Evolutionary conservation across 805 yeast species (phyloP).

Genomic region (Yarrowia yakushimensis): DNA sequence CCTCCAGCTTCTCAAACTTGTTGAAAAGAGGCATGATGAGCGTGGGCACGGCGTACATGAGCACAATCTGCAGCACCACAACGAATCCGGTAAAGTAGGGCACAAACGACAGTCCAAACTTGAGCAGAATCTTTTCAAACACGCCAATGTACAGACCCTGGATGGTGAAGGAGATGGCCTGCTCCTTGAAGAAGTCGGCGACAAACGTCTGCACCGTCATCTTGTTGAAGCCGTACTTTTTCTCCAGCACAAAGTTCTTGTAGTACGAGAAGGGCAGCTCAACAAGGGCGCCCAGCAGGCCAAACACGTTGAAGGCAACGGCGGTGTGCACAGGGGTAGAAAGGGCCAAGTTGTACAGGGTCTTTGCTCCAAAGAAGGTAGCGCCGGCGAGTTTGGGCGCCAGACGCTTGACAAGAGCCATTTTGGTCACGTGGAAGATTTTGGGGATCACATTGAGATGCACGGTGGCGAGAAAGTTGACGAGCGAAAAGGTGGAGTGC

Average conservation of each 20-base stretch:
- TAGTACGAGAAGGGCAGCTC: constrained; percentile 71
- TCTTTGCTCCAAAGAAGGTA: constrained; percentile 60
- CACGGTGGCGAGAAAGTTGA: constrained; percentile 56
- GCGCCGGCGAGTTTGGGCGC: constrained; percentile 44
- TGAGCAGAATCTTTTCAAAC: constrained; percentile 74
- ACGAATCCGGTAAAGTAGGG: constrained; percentile 73
- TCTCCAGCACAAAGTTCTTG: constrained; percentile 83
- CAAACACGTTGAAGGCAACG: constrained; percentile 54
- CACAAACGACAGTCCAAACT: constrained; percentile 77
- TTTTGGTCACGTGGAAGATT: constrained; percentile 53
- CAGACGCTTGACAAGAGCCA: constrained; percentile 31
- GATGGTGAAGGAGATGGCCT: constrained; percentile 51
- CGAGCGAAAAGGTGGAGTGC: constrained; percentile 48
- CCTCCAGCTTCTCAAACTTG: constrained; percentile 83
- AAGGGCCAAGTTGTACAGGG: constrained; percentile 29
- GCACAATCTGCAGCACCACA: constrained; percentile 65
- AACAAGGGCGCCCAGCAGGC: constrained; percentile 49
- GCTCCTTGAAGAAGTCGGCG: constrained; percentile 63
- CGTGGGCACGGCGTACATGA: constrained; percentile 75
- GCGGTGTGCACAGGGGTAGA: constrained; percentile 55
- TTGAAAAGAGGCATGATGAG: constrained; percentile 91
- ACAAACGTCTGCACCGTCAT: constrained; percentile 69
- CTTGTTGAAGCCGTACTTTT: constrained; percentile 90
- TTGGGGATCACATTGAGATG: constrained; percentile 62
- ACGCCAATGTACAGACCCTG: constrained; percentile 73